phyloP scores from a whole-genome alignment of 1,284 basidiomycete species.

The Anthracocystis walkeri region DNA sequence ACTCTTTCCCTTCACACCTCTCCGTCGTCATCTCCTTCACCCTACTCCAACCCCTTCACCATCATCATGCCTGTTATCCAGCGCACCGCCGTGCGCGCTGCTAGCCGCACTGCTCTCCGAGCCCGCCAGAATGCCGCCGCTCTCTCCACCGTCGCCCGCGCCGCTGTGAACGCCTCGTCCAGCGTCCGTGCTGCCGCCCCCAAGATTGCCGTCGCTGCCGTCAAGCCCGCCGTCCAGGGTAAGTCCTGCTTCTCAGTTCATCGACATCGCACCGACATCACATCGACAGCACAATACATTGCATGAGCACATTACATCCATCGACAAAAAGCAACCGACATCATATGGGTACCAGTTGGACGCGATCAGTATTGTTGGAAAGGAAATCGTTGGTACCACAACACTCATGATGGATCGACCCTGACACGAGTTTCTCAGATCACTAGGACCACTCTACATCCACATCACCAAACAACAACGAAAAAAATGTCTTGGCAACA shows the following conservation, averaged over 20 bases:
- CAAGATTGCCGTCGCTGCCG: constrained; percentile 46
- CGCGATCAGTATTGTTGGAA: no score
- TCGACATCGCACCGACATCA: no score
- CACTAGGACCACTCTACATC: no score
- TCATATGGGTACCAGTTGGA: no score
- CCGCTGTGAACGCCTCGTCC: constrained; percentile 46
- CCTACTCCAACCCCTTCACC: constrained; percentile 26
- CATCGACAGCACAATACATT: constrained; percentile 2
- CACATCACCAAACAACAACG: no score
- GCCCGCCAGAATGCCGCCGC: constrained; percentile 59
- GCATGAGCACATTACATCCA: constrained; percentile 1
- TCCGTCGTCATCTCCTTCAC: constrained; percentile 31
- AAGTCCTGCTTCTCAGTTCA: constrained; percentile 12
- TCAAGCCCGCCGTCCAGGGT: constrained; percentile 49
- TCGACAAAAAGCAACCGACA: neutral
- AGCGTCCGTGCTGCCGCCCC: constrained; percentile 46
- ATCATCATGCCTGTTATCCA: constrained; percentile 59
- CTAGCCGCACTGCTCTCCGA: constrained; percentile 57
- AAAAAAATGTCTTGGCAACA: no score
- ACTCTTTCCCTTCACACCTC: constrained; percentile 30
- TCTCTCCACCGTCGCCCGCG: constrained; percentile 56
- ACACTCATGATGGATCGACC: no score
- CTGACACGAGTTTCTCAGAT: no score
- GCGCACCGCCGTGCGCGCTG: constrained; percentile 62
- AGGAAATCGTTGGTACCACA: no score